Conservation (phyloP, 768 basidiomycete species). For the Fistulinella prunicolor region DNA sequence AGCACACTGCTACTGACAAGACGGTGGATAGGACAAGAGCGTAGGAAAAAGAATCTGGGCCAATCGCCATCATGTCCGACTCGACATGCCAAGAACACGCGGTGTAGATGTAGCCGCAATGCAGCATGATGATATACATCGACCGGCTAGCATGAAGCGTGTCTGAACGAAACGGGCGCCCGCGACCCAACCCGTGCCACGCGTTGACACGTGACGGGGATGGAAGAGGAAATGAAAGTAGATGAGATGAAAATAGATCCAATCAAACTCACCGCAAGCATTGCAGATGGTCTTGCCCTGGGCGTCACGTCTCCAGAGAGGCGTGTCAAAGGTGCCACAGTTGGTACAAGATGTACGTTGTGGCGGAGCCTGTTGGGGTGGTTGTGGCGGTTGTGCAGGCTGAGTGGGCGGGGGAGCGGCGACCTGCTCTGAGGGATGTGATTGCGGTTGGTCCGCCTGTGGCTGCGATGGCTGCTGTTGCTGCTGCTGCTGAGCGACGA, state of each 20-base stretch:
- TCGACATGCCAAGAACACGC: constrained; percentile 36
- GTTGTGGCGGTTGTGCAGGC: constrained; percentile 21
- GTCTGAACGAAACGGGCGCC: constrained; percentile 28
- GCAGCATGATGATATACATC: constrained; percentile 35
- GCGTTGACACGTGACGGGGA: constrained; percentile 39
- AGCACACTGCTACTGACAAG: constrained; percentile 36
- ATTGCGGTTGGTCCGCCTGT: constrained; percentile 14
- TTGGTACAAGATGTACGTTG: constrained; percentile 56
- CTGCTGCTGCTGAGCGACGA: constrained; percentile 8
- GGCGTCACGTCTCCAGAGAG: constrained; percentile 79
- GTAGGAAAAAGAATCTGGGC: constrained; percentile 31
- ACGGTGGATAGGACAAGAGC: constrained; percentile 32
- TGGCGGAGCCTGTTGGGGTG: constrained; percentile 30
- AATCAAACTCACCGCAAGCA: constrained; percentile 75
- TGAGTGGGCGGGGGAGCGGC: constrained; percentile 25
- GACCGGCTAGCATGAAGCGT: constrained; percentile 27
- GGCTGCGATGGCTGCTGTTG: constrained; percentile 10
- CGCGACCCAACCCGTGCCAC: constrained; percentile 32
- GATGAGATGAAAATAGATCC: constrained; percentile 32
- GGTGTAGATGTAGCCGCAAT: constrained; percentile 29
- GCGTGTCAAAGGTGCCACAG: constrained; percentile 75
- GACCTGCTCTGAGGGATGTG: constrained; percentile 21
- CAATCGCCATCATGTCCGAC: constrained; percentile 35
- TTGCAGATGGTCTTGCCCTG: constrained; percentile 87
- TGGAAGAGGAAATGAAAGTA: constrained; percentile 32